phyloP scores from a whole-genome alignment of 1,284 basidiomycete species.

The Leccinum brunneo-olivaceum region DNA sequence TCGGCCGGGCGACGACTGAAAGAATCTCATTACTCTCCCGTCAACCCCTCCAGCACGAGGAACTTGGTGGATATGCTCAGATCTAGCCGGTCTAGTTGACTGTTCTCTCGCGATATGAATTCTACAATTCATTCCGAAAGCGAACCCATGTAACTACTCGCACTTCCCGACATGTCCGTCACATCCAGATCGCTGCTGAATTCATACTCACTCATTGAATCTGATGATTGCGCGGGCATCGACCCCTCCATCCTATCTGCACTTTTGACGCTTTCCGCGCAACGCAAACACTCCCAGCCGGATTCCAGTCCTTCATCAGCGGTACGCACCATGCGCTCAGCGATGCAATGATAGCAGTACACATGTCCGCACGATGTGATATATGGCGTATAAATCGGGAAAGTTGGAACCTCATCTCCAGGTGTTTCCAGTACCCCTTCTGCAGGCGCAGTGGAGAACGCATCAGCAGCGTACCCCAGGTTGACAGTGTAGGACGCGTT shows the following conservation, averaged over 20 bases:
- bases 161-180: conserved; percentile 29
- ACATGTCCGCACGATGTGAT: conserved; percentile 71
- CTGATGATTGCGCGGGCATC: conserved; percentile 22
- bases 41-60: conserved; percentile 28
- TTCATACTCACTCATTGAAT: conserved; percentile 44
- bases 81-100: conserved; percentile 13
- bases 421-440: conserved; percentile 6
- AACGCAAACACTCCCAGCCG: conserved; percentile 80
- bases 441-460: conserved; percentile 36
- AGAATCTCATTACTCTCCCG: conserved; percentile 50
- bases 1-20: conserved; percentile 45
- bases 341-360: conserved; percentile 86
- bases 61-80: conserved; percentile 26
- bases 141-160: conserved; percentile 27
- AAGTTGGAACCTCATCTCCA: conserved; percentile 34
- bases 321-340: conserved; percentile 70
- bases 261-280: conserved; percentile 51
- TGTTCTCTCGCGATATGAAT: neutral
- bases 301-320: conserved; percentile 57
- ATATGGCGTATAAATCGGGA: conserved; percentile 69
- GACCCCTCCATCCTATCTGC: conserved; percentile 41
- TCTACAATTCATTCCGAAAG: conserved; percentile 20
- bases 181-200: conserved; percentile 49
- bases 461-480: conserved; percentile 45
- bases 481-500: conserved; percentile 58